These are phyloP conservation scores for Ceratobasidium sp. DNA, from an alignment of 1,284 basidiomycete species.

Conservation along the genomic window DNA sequence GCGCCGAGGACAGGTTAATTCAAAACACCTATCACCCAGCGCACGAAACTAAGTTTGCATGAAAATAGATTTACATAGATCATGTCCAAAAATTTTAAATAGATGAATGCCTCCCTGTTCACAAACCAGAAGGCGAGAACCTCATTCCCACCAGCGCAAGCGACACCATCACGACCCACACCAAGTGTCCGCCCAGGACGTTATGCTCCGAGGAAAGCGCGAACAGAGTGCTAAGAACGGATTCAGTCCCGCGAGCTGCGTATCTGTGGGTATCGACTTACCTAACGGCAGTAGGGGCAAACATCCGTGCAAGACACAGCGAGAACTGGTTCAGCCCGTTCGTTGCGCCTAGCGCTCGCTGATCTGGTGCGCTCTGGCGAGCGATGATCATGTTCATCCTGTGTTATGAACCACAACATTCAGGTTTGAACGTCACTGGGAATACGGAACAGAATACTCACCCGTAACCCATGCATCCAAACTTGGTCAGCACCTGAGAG, in stretches of 20 bases:
- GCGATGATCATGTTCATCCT: constrained; percentile 42
- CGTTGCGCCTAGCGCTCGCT: constrained; percentile 43
- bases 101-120: neutral
- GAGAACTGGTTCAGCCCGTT: constrained; percentile 49
- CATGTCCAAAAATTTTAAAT: neutral
- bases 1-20: too few relatives aligned
- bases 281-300: constrained; percentile 28
- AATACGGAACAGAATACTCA: neutral
- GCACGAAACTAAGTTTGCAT: too few relatives aligned
- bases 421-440: neutral
- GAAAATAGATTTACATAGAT: neutral
- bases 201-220: constrained; percentile 48
- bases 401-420: neutral
- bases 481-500: constrained; percentile 30
- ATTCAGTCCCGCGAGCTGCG: neutral
- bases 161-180: constrained; percentile 45
- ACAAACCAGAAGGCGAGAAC: constrained; percentile 10
- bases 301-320: constrained; percentile 24
- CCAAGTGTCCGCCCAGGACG: constrained; percentile 45
- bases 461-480: constrained; percentile 37
- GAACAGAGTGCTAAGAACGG: constrained; percentile 44
- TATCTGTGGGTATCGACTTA: neutral
- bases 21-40: too few relatives aligned
- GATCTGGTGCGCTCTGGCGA: constrained; percentile 21
- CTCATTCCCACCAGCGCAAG: constrained; percentile 34